A percentile compares a stretch with the other conserved stretches of the same genome.
These are phyloP conservation scores for Coix lacrymajobi DNA, from an alignment of 176 grass and related monocot genomes.

Conservation along the genomic window DNA sequence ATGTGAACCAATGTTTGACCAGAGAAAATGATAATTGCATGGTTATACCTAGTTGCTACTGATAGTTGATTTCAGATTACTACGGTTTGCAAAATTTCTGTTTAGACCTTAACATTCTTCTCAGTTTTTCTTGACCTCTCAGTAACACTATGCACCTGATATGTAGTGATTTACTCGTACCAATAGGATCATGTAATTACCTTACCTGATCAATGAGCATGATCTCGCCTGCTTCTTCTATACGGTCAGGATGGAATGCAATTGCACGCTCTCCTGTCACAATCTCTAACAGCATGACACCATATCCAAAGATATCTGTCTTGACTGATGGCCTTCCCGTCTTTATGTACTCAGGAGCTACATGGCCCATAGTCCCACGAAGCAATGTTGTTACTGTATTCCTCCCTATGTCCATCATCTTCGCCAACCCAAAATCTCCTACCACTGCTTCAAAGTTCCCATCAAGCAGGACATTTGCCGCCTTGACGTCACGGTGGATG, in stretches of 20 bases:
- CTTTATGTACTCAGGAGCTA: slow-evolving; percentile 85
- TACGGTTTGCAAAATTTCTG: background rate
- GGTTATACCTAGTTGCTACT: background rate
- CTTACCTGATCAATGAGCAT: slow-evolving; percentile 74
- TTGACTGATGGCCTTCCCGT: slow-evolving; percentile 83
- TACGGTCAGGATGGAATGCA: slow-evolving; percentile 40
- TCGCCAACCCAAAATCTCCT: slow-evolving; percentile 77
- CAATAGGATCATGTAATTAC: slow-evolving; percentile 7
- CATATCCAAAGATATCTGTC: slow-evolving; percentile 90
- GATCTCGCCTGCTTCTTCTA: slow-evolving; percentile 61
- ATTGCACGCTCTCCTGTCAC: slow-evolving; percentile 72
- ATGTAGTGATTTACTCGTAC: slow-evolving; percentile 9
- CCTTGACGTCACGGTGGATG: slow-evolving; percentile 90
- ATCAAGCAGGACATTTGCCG: slow-evolving; percentile 80
- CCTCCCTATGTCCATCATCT: slow-evolving; percentile 61
- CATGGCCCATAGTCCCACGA: slow-evolving; percentile 80
- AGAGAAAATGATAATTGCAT: background rate
- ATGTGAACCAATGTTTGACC: background rate
- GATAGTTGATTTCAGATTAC: slow-evolving; percentile 6
- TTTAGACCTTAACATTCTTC: background rate
- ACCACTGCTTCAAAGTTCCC: slow-evolving; percentile 75
- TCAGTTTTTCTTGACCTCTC: slow-evolving; percentile 6
- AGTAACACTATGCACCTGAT: background rate
- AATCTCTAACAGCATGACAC: slow-evolving; percentile 71
- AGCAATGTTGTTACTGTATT: slow-evolving; percentile 71